phyloP scores from a whole-genome alignment of 1,139 yeast species.

The Chernovozyma aurita region DNA sequence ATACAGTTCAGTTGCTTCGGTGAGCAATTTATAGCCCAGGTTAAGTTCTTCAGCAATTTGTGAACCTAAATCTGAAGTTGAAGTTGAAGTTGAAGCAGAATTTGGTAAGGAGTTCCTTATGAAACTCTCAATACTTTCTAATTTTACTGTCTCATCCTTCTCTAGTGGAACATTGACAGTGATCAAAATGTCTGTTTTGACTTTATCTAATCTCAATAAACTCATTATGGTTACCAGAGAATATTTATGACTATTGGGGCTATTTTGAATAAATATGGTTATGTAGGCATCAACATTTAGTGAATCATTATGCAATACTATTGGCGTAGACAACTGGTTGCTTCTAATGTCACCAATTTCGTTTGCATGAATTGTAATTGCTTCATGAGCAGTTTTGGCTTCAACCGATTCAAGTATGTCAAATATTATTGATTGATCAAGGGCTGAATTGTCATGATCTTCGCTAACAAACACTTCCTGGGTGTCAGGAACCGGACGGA shows the following conservation, averaged over 20 bases:
- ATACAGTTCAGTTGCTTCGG: constrained; percentile 15
- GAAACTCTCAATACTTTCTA: not conserved
- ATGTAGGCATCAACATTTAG: constrained; percentile 2
- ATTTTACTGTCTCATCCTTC: constrained; percentile 3
- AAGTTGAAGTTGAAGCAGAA: no score
- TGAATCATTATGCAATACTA: not conserved
- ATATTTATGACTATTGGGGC: constrained; percentile 17
- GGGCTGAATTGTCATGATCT: constrained; percentile 25
- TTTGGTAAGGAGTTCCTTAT: not conserved
- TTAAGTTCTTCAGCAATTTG: no score
- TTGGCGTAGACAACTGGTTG: not conserved
- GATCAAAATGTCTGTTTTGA: constrained; percentile 58
- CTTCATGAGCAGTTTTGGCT: constrained; percentile 26
- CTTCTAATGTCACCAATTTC: constrained; percentile 20
- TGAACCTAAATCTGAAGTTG: no score
- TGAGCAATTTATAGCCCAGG: constrained; percentile 16
- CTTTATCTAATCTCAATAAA: constrained; percentile 47
- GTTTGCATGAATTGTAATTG: constrained; percentile 36
- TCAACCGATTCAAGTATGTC: constrained; percentile 66
- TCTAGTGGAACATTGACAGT: constrained; percentile 51
- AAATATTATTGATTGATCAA: constrained; percentile 60
- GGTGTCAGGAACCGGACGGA: constrained; percentile 81
- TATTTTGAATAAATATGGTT: constrained; percentile 2
- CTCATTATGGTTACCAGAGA: constrained; percentile 44
- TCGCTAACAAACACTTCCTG: constrained; percentile 73